Base-by-base conservation (phyloP, 2,329 filamentous ascomycete genomes). In the Fusarium subglutinans region DNA sequence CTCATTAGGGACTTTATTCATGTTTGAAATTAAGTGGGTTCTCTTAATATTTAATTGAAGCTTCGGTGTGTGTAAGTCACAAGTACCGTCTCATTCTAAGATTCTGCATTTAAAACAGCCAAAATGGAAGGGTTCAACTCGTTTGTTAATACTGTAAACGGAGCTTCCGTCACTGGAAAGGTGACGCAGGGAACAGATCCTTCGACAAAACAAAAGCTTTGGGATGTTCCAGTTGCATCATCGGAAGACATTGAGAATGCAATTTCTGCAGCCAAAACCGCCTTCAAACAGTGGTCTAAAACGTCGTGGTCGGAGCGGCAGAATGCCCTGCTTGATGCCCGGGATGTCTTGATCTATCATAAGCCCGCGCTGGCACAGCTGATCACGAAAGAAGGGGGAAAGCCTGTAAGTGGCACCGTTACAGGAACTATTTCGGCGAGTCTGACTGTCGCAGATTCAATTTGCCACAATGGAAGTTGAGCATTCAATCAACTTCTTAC, bases 141-240 rank as follows among this genome's bases (percentile, higher is more conserved):
- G 14, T 56, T 56, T 30, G 26, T 20, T 13, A 56, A 56, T 45
- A 56, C 38, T 8, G 38, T 45, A 6, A 33, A 56, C 2, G 53
- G 53, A 5, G 15, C 22, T 15, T 44, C 38, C 12, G 38, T 24
- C 38, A 22, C 38, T 5, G 53, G 53, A 4, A 33, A 56, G 6
- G 26, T 20, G 12, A 44, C 54, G 4, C 65, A 55, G 13, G 65
- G 59, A 11, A 64, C 37, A 24, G 40, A 66, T 33, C 63, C 63
- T 6, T 64, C 63, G 2, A 66, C 59, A 2, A 63, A 28, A 17
- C 28, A 64, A 43, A 54, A 54, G 6, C 51, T 67, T 5, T 67
- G 64, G 64, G 41, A 65, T 24, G 44, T 67, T 17, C 60, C 64
- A 20, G 43, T 67, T 8, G 64, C 64, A 24, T 65, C 64, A 1